A percentile compares a stretch with the other conserved stretches of the same genome.
Evolutionary conservation across 108 stramenopile genomes (phyloP).

Genomic region (Pseudonitzschia pungens): DNA sequence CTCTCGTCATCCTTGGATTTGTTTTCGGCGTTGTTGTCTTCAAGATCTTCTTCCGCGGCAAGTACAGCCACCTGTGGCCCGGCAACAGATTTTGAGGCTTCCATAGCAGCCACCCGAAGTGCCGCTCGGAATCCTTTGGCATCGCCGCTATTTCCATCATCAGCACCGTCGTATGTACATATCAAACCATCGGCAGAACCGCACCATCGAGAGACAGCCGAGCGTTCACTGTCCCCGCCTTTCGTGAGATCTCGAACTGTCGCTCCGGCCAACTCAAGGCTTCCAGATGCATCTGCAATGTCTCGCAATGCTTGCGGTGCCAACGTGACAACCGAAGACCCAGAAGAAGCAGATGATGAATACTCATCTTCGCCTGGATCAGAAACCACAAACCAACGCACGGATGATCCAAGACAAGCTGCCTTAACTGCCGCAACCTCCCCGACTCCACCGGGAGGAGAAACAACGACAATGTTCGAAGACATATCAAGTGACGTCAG

Average conservation of each 20-base stretch:
- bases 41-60: conserved; percentile 46
- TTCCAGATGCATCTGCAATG: conserved; percentile 48
- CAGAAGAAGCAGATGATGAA: not conserved
- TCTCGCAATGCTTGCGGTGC: conserved; percentile 39
- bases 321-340: conserved; percentile 35
- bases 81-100: conserved; percentile 38
- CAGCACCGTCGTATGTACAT: conserved; percentile 61
- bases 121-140: conserved; percentile 38
- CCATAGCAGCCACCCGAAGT: conserved; percentile 56
- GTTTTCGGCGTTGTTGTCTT: conserved; percentile 32
- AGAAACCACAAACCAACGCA: conserved; percentile 77
- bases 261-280: conserved; percentile 65
- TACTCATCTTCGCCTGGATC: conserved; percentile 18
- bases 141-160: conserved; percentile 44
- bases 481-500: conserved; percentile 2
- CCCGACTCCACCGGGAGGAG: conserved; percentile 82
- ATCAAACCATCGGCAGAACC: conserved; percentile 42
- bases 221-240: conserved; percentile 36
- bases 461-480: conserved; percentile 52
- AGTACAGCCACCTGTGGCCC: conserved; percentile 54
- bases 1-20: conserved; percentile 23
- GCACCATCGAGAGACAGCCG: conserved; percentile 64
- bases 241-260: conserved; percentile 42
- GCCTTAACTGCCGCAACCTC: conserved; percentile 73
- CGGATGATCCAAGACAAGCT: conserved; percentile 54